Base-by-base conservation (phyloP, 2,329 filamentous ascomycete genomes). In the Phialophora verrucosa region DNA sequence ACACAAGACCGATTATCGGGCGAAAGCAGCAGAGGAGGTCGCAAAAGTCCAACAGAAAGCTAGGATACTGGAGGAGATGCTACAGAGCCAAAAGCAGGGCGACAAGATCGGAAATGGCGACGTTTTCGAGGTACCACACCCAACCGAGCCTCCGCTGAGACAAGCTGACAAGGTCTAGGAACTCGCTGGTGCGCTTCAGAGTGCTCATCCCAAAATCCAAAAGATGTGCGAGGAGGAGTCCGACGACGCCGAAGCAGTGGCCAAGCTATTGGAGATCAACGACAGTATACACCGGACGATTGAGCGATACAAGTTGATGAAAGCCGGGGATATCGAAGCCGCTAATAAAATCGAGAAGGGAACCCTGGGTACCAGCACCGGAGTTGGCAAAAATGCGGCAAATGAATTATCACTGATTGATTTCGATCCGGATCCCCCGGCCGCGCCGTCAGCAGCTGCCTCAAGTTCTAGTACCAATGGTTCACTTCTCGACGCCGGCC, bases 161-260 rank as follows among this genome's bases (percentile, higher is more conserved):
- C 56, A 65, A 55, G 59, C 66, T 59, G 55, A 67, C 35, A 23
- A 20, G 12, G 42, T 12, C 38, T 68, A 93, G 83, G 95, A 99
- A 82, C 85, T 99, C 62, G 93, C 93, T 4, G 90, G 91, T 70
- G 89, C 95, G 10, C 84, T 99, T 54, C 91, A 92, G 77, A 97
- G 91, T 75, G 95, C 95, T 2, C 95, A 99, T 74, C 95, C 95
- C 8, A 99, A 99, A 82, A 98, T 99, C 71, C 94, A 98, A 77
- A 97, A 92, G 81, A 99, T 99, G 94, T 98, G 94, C 75, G 94
- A 98, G 78, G 95, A 99, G 78, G 95, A 99, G 76, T 97, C 93
- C 11, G 94, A 98, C 68, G 95, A 99, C 75, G 89, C 93, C 68
- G 95, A 97, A 81, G 95, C 95, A 4, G 95, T 99, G 5, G 91